A percentile compares a stretch with the other conserved stretches of the same genome.
These are phyloP conservation scores for Penicillium sp. DNA, from an alignment of 2,329 filamentous ascomycete genomes.

Conservation along the genomic window DNA sequence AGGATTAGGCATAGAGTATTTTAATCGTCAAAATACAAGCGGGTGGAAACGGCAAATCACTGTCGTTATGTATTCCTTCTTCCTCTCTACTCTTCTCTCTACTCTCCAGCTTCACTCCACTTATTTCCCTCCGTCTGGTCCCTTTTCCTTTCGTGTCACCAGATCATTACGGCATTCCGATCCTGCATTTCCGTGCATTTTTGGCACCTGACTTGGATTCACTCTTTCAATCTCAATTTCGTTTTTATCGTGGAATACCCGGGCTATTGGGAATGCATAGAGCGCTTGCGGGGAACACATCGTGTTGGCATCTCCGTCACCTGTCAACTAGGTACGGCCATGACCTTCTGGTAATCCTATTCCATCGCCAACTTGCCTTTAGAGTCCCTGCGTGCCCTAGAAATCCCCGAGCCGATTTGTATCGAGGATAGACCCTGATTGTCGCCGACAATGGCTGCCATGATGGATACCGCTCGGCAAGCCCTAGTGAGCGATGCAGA, in stretches of 20 bases:
- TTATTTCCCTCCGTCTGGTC: neutral
- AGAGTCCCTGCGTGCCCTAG: neutral
- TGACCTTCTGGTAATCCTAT: neutral
- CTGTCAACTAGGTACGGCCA: neutral
- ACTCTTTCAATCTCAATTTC: neutral
- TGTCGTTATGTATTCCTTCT: neutral
- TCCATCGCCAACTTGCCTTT: neutral
- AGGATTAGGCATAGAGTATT: neutral
- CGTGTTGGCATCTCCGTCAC: neutral
- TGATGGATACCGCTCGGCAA: conserved; percentile 13
- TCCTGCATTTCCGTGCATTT: conserved; percentile 1
- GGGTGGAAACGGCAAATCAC: neutral
- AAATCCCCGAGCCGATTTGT: neutral
- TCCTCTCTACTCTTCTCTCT: neutral
- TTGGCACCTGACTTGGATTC: neutral
- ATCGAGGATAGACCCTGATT: neutral
- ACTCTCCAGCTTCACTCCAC: neutral
- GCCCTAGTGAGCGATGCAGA: conserved; percentile 18
- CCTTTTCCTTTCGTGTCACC: neutral
- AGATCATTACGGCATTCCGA: neutral
- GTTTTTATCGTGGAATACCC: neutral
- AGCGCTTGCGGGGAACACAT: neutral
- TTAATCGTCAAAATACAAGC: neutral
- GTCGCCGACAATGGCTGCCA: conserved; percentile 10
- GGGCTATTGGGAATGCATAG: conserved; percentile 2